Base-by-base conservation (phyloP, 2,329 filamentous ascomycete genomes). In the Venturia effusa region DNA sequence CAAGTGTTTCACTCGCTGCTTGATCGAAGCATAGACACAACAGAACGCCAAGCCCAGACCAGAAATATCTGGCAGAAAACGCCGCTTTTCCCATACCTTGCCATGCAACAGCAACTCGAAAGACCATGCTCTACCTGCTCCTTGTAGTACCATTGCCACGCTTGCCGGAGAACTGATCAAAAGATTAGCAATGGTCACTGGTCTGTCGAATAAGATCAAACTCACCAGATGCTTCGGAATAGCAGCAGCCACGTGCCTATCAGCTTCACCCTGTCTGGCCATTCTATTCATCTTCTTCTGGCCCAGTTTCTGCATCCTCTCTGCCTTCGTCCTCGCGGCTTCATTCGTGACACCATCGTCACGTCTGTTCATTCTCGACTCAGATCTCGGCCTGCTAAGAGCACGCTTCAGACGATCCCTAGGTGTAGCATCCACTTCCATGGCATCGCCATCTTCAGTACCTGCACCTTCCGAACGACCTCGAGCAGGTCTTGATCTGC, bases 221-320 rank as follows among this genome's bases (percentile, higher is more conserved):
- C 87, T 76, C 83, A 96, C 88, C 84, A 99, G 82, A 80, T 97
- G 94, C 80, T 96, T 99, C 67, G 87, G 85, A 77, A 96, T 78
- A 62, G 89, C 83, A 43, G 89, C 89, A 64, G 87, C 87, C 67
- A 86, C 86, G 79, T 97, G 93, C 74, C 95, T 86, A 82, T 99
- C 94, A 67, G 88, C 92, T 81, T 99, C 94, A 82, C 94, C 94
- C 82, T 95, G 90, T 76, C 92, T 87, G 55, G 94, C 94, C 88
- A 95, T 94, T 68, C 93, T 86, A 81, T 99, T 99, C 92, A 95
- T 97, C 85, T 92, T 93, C 83, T 93, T 92, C 87, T 99, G 95
- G 71, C 87, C 83, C 74, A 99, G 79, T 83, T 96, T 97, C 74
- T 86, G 83, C 74, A 95, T 81, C 71, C 88, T 87, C 76, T 96